A percentile compares a stretch with the other conserved stretches of the same genome.
Evolutionary conservation across 1,139 yeast genomes (phyloP).

Genomic region (Petasospora fabianii): DNA sequence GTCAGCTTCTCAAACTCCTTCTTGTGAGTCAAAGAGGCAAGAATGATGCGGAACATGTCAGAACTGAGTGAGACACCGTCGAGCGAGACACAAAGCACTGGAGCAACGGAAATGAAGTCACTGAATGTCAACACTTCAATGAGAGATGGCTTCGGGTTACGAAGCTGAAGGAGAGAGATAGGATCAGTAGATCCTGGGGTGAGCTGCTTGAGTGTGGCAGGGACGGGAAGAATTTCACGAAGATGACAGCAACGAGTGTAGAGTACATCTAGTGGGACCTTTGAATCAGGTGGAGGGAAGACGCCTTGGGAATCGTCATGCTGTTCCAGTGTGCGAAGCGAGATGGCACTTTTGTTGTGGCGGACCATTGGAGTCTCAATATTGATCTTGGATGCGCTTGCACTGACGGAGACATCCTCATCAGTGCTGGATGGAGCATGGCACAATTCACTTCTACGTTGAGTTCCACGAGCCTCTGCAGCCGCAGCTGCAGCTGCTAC

Average conservation of each 20-base stretch:
- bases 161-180: constrained; percentile 56
- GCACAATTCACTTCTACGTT: constrained; percentile 28
- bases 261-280: constrained; percentile 52
- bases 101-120: constrained; percentile 72
- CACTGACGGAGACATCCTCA: constrained; percentile 42
- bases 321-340: constrained; percentile 22
- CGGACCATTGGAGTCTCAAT: constrained; percentile 51
- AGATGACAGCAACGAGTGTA: constrained; percentile 76
- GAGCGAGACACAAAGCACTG: constrained; percentile 60
- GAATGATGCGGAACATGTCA: constrained; percentile 60
- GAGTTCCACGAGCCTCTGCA: constrained; percentile 33
- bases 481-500: constrained; percentile 35
- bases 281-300: too few relatives aligned
- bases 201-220: constrained; percentile 71
- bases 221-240: constrained; percentile 69
- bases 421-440: constrained; percentile 30
- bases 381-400: constrained; percentile 39
- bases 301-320: constrained; percentile 26
- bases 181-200: constrained; percentile 70
- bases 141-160: constrained; percentile 72
- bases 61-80: constrained; percentile 66
- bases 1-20: constrained; percentile 62
- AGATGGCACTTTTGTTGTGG: constrained; percentile 30
- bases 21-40: constrained; percentile 60
- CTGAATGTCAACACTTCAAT: constrained; percentile 72